Evolutionary conservation across 352 stramenopile species (phyloP), one percentile per base, ranked within the genome.

Genomic region (Globisporangium okanoganense): DNA sequence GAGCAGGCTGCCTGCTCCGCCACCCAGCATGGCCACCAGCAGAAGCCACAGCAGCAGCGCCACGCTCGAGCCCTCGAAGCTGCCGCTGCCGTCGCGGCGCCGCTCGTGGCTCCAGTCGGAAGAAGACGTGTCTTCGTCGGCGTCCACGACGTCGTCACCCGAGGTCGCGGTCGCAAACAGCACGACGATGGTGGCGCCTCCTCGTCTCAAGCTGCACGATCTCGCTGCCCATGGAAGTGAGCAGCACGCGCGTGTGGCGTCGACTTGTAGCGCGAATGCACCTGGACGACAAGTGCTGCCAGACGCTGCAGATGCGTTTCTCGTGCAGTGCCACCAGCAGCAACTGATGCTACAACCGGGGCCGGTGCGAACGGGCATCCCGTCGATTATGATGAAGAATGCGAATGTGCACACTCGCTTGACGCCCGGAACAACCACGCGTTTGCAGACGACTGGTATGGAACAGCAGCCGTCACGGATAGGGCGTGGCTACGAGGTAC

Each of bases 131-230:
- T 49, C 59, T 24, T 65, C 59, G 18, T 58, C 58, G 9, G 48
- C 36, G 31, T 65, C 57, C 16, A 40, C 29, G 5, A 47, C 41
- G 51, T 60, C 59, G 41, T 60, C 59, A 31, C 52, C 59, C 18
- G 59, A 48, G 41, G 44, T 27, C 29, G 50, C 58, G 8, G 29
- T 59, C 31, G 40, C 51, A 10, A 38, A 53, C 25, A 33, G 33
- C 9, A 22, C 41, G 44, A 58, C 56, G 43, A 41, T 66, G 36
- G 33, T 18, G 2, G 12, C 14, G 18, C 65, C 61, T 13, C 65
- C 65, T 31, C 61, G 62, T 10, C 31, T 71, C 13, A 48, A 71
- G 61, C 49, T 71, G 14, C 65, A 50, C 10, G 65, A 71, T 7
- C 65, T 71, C 24, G 25, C 33, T 9, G 41, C 3, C 10, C 16